Conservation (phyloP, 2,329 filamentous ascomycete genomes). For the Colletotrichum liaoningense region DNA sequence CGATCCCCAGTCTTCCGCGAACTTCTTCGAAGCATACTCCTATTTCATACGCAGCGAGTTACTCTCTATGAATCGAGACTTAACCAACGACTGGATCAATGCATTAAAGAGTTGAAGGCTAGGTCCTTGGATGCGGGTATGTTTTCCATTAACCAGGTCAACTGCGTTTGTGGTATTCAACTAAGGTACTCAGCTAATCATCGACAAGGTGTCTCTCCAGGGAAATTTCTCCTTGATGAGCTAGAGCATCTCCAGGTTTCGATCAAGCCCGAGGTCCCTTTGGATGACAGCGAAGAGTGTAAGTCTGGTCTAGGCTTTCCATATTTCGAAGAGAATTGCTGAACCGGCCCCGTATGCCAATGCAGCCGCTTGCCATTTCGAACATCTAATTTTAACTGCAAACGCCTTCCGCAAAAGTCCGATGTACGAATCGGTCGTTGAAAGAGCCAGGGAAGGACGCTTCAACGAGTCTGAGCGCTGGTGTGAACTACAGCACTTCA, state of each 20-base stretch:
- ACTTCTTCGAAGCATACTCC: not conserved
- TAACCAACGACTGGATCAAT: not conserved
- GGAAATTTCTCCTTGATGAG: not conserved
- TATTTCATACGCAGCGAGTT: not conserved
- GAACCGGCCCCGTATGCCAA: not conserved
- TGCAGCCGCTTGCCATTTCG: not conserved
- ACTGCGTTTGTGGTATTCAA: not conserved
- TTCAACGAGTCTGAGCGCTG: constrained; percentile 39
- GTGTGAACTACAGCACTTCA: constrained; percentile 44
- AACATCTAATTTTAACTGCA: not conserved
- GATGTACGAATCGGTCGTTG: not conserved
- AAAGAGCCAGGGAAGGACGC: constrained; percentile 9
- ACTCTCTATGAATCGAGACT: not conserved
- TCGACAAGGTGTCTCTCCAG: too few species aligned
- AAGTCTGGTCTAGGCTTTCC: not conserved
- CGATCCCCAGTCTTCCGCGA: not conserved
- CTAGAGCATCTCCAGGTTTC: not conserved
- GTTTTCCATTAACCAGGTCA: too few species aligned
- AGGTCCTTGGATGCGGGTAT: not conserved
- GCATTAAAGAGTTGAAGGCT: not conserved
- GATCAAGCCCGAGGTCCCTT: not conserved
- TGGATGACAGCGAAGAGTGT: not conserved
- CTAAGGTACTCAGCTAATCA: too few species aligned
- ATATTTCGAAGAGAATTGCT: not conserved
- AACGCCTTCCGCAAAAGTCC: not conserved